Base-by-base conservation (phyloP, 2,329 filamentous ascomycete species). In the Exophiala xenobiotica region DNA sequence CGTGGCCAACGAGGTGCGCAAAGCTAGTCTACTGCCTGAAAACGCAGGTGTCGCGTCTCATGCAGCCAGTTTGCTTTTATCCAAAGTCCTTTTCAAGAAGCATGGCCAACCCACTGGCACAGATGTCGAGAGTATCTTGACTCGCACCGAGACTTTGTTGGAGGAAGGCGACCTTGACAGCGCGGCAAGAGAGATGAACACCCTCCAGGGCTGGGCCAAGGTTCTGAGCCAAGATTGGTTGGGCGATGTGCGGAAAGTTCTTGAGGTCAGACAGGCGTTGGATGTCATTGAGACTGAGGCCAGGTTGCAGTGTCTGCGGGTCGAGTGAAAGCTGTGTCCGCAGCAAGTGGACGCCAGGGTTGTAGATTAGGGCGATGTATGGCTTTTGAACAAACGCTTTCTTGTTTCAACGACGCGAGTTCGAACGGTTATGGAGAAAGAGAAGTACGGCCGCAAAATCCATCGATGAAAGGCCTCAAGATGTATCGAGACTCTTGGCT, bases 41-140 rank as follows among this genome's bases (percentile, higher is more conserved):
- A 87, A 96, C 65, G 93, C 93, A 0, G 93, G 93, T 61, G 88
- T 99, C 20, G 92, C 93, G 16, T 93, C 88, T 64, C 93, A 99
- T 69, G 90, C 92, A 2, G 92, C 90, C 37, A 93, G 88, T 69
- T 86, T 89, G 69, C 78, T 95, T 40, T 77, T 99, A 63, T 95
- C 89, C 77, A 95, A 96, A 74, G 79, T 97, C 46, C 83, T 97
- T 75, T 97, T 99, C 81, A 90, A 90, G 78, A 97, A 97, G 80
- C 85, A 87, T 65, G 88, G 87, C 7, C 77, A 93, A 40, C 87
- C 90, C 0, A 83, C 83, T 19, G 90, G 92, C 16, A 80, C 89
- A 62, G 92, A 97, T 65, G 92, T 97, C 18, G 93, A 99, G 78
- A 95, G 90, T 65, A 86, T 97, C 53, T 80, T 99, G 40, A 88